phyloP scores from a whole-genome alignment of 2,329 filamentous ascomycete genomes.

The Diaporthe amygdali region DNA sequence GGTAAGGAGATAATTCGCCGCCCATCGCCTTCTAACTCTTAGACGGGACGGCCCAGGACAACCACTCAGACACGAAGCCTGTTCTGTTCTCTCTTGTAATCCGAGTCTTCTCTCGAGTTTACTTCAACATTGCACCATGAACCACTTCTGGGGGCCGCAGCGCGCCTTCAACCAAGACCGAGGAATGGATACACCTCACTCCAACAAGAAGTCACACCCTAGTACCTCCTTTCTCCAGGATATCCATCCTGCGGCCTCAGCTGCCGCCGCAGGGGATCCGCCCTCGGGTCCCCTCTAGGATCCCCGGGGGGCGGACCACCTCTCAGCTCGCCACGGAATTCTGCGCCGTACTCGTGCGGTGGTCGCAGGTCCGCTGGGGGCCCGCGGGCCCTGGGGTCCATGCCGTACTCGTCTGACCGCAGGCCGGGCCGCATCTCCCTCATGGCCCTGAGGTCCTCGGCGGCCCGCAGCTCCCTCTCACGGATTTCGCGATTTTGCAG shows the following conservation, averaged over 20 bases:
- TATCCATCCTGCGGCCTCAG: constrained; percentile 24
- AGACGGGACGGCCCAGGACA: neutral
- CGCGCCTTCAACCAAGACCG: too few relatives aligned
- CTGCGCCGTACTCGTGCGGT: neutral
- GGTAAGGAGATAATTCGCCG: neutral
- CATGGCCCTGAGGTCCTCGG: constrained; percentile 21
- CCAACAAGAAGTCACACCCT: neutral
- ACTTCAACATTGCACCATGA: neutral
- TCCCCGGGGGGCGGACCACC: constrained; percentile 5
- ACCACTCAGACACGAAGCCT: neutral
- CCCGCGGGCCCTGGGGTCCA: constrained; percentile 14
- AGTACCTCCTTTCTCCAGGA: constrained; percentile 23
- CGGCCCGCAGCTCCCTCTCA: constrained; percentile 14
- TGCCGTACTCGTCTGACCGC: constrained; percentile 12
- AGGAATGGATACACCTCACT: neutral
- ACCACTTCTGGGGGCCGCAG: neutral
- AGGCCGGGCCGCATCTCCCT: constrained; percentile 19
- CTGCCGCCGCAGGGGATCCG: constrained; percentile 18
- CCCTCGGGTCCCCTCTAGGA: constrained; percentile 4
- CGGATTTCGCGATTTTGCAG: neutral
- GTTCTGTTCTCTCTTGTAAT: neutral
- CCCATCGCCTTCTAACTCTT: neutral
- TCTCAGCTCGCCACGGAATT: constrained; percentile 23
- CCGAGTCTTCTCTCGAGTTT: neutral
- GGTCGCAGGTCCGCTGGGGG: constrained; percentile 3